These are phyloP conservation scores for Paraleonurus japonicus DNA, from an alignment of 257 asterid species.

Conservation along the genomic window DNA sequence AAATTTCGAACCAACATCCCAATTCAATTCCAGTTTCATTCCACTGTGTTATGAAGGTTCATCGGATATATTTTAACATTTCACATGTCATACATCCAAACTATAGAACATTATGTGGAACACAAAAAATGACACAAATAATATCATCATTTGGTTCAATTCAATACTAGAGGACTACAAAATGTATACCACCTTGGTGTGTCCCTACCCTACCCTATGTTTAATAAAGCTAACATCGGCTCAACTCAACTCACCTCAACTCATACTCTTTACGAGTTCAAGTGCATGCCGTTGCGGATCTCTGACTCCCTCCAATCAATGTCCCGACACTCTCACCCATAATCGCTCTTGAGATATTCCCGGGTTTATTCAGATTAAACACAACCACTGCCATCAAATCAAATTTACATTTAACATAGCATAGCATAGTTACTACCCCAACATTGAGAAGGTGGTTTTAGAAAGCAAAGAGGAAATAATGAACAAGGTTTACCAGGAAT, in stretches of 20 bases:
- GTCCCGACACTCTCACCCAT: constrained; percentile 82
- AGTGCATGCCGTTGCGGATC: constrained; percentile 38
- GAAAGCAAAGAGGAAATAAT: not conserved
- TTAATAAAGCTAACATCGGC: no score
- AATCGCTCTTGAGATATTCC: constrained; percentile 82
- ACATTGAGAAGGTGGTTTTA: not conserved
- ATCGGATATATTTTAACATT: no score
- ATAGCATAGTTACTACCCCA: not conserved
- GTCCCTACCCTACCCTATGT: no score
- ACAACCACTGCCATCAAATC: constrained; percentile 67
- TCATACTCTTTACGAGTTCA: constrained; percentile 14
- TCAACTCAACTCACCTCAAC: not conserved
- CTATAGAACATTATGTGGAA: no score
- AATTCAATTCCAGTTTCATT: no score
- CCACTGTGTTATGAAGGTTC: no score
- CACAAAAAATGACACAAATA: no score
- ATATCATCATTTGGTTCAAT: no score
- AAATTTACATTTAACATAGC: not conserved
- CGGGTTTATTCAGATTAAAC: constrained; percentile 77
- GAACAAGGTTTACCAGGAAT: constrained; percentile 65
- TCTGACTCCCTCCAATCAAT: constrained; percentile 53
- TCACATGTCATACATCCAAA: no score
- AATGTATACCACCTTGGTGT: no score
- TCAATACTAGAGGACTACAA: no score
- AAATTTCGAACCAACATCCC: not conserved